Evolutionary conservation across 495 filamentous ascomycete genomes (phyloP), one percentile per base, ranked within the genome.

Genomic region (Entonaema liquescens): DNA sequence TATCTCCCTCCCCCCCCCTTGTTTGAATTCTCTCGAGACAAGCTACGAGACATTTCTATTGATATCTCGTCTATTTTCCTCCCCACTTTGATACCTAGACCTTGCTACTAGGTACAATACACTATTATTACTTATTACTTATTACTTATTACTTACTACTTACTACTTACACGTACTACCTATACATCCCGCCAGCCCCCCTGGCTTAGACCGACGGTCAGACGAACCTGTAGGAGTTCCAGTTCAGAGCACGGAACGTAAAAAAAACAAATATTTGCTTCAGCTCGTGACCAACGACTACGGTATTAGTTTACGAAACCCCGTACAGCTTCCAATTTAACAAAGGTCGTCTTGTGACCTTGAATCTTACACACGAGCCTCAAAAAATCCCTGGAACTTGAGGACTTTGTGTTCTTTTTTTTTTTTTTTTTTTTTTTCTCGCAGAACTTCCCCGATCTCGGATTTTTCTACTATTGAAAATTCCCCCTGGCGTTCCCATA

Each of bases 291-390:
- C 62, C 26, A 53, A 53, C 49, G 25, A 17, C 25, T 53, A 53
- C 49, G 29, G 36, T 55, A 28, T 53, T 67, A 72, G 47, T 61
- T 59, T 59, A 58, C 52, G 53, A 65, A 57, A 71, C 50, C 54
- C 54, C 47, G 38, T 57, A 35, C 26, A 52, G 35, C 35, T 59
- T 50, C 64, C 59, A 72, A 72, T 72, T 66, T 55, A 59, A 56
- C 63, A 53, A 28, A 55, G 17, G 15, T 42, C 55, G 65, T 68
- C 70, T 68, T 68, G 70, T 68, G 60, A 72, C 64, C 65, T 64
- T 9, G 28, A 58, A 58, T 47, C 56, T 59, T 38, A 57, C 54
- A 40, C 54, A 17, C 50, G 13, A 53, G 25, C 1, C 50, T 5
- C 8, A 53, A 35, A 44, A 28, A n/a, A n/a, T n/a, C 36, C 56